Conservation (phyloP, 257 asterid genomes). For the Vinca minor region DNA sequence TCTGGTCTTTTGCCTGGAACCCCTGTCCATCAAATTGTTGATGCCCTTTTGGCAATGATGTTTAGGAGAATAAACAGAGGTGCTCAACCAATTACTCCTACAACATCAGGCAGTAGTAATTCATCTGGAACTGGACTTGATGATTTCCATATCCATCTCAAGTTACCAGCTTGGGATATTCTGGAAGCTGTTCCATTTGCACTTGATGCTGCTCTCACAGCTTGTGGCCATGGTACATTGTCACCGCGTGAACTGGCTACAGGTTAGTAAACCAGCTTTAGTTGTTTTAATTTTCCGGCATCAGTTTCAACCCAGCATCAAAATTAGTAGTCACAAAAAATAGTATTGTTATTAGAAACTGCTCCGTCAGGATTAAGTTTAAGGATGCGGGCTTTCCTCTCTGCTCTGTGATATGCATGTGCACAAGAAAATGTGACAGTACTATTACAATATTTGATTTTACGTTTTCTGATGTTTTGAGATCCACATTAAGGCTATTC, state of each 20-base stretch:
- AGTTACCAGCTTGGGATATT: constrained; percentile 98
- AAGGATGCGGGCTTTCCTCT: too few relatives aligned
- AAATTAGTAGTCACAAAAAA: neutral
- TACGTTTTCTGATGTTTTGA: neutral
- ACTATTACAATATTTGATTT: neutral
- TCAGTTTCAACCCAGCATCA: neutral
- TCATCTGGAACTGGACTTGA: constrained; percentile 69
- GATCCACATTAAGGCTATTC: neutral
- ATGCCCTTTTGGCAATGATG: constrained; percentile 76
- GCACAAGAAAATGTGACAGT: neutral
- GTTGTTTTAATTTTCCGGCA: neutral
- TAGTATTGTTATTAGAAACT: neutral
- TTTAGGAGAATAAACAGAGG: constrained; percentile 66
- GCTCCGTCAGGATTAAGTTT: neutral
- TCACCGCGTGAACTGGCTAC: constrained; percentile 96
- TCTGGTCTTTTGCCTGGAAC: constrained; percentile 86
- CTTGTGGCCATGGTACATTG: constrained; percentile 78
- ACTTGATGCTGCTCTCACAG: constrained; percentile 95
- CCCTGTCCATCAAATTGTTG: constrained; percentile 83
- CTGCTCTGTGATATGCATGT: too few relatives aligned
- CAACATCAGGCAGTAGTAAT: constrained; percentile 70
- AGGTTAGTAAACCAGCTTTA: constrained; percentile 34
- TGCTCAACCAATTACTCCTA: constrained; percentile 48
- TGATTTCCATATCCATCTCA: constrained; percentile 53
- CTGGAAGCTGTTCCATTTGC: constrained; percentile 93